phyloP scores from a whole-genome alignment of 306 rosid genomes.

The Dicorynia guianensis region DNA sequence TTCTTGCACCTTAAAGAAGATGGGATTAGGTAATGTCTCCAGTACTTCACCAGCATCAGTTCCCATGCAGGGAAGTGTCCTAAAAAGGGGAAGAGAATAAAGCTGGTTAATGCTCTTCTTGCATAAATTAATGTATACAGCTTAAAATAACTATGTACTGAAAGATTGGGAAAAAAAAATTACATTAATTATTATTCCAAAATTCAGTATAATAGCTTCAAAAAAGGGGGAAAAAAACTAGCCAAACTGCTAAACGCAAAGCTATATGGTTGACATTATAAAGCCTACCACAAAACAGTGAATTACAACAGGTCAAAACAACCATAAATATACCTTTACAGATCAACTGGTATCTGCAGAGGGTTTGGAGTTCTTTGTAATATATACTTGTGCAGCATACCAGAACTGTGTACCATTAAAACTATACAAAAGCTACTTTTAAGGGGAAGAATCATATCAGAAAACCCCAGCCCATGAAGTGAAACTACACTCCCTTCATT shows the following conservation, averaged over 20 bases:
- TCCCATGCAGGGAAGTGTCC: constrained; percentile 65
- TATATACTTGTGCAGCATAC: constrained; percentile 21
- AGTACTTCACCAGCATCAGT: constrained; percentile 60
- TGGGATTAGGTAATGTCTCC: constrained; percentile 46
- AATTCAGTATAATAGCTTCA: constrained; percentile 4
- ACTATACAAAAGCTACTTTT: not conserved
- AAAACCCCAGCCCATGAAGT: not conserved
- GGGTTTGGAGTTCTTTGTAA: not conserved
- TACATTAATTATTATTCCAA: constrained; percentile 27
- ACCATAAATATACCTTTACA: not conserved
- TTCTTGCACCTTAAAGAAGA: constrained; percentile 67
- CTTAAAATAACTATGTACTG: not conserved
- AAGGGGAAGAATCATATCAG: not conserved
- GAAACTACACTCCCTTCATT: not conserved
- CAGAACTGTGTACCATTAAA: not conserved
- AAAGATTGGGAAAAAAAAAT: not conserved
- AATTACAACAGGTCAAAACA: not conserved
- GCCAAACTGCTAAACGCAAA: constrained; percentile 21
- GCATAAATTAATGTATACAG: constrained; percentile 13
- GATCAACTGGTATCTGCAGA: constrained; percentile 7
- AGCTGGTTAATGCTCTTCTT: constrained; percentile 37
- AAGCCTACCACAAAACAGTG: constrained; percentile 3
- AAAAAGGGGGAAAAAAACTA: too few relatives aligned
- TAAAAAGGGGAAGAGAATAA: constrained; percentile 35
- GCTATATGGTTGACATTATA: not conserved